These are phyloP conservation scores for Asterochloris sp. DNA, from an alignment of 139 green algal genomes.

Conservation along the genomic window DNA sequence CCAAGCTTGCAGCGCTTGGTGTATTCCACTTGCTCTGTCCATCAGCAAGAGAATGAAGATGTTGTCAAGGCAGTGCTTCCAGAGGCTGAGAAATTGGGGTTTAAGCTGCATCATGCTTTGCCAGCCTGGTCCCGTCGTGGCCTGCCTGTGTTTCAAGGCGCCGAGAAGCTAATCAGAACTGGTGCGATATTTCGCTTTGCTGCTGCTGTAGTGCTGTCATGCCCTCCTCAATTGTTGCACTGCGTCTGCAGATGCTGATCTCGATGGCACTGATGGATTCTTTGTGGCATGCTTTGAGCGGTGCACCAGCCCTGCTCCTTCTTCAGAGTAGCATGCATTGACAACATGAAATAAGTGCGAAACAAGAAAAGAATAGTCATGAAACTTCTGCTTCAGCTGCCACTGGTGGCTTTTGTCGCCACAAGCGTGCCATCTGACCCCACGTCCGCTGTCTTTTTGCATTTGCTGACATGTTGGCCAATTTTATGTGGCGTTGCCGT, in stretches of 20 bases:
- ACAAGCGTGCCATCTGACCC: neutral
- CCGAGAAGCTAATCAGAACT: conserved; percentile 42
- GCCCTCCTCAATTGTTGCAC: neutral
- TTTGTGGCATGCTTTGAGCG: conserved; percentile 86
- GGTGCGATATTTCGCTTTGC: conserved; percentile 18
- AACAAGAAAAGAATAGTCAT: neutral
- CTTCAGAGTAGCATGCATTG: no score
- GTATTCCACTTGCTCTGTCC: conserved; percentile 92
- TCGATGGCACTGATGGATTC: conserved; percentile 87
- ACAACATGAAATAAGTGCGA: neutral
- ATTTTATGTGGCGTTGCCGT: neutral
- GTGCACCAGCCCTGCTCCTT: no score
- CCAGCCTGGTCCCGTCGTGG: conserved; percentile 72
- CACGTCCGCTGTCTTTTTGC: neutral
- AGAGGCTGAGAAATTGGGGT: conserved; percentile 49
- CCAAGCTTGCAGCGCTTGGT: conserved; percentile 72
- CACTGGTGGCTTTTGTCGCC: neutral
- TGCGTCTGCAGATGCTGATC: conserved; percentile 44
- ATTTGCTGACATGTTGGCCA: neutral
- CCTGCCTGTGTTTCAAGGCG: conserved; percentile 32
- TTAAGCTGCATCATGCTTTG: conserved; percentile 59
- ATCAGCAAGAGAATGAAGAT: conserved; percentile 89
- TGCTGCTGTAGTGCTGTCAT: neutral
- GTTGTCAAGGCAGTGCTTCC: conserved; percentile 77
- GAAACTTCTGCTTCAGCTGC: neutral